Conservation (phyloP, 2,329 filamentous ascomycete species). For the Xylaria sp. region DNA sequence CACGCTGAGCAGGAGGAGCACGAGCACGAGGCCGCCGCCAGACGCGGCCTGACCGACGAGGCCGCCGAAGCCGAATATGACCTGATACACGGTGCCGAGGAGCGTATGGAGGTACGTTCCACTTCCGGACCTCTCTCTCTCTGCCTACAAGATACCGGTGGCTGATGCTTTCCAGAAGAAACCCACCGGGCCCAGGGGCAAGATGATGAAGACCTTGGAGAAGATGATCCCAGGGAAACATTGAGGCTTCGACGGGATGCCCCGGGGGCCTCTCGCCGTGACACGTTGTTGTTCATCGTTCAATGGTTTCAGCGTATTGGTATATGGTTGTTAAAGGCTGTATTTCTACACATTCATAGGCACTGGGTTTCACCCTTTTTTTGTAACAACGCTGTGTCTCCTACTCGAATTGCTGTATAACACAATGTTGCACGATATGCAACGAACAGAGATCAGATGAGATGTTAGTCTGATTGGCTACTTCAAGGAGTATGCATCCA, state of each 20-base stretch:
- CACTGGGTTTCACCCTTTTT: neutral
- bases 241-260: slow-evolving; percentile 8
- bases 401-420: neutral
- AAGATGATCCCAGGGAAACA: slow-evolving; percentile 33
- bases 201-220: slow-evolving; percentile 31
- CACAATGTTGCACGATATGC: too few species aligned
- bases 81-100: slow-evolving; percentile 35
- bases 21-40: slow-evolving; percentile 34
- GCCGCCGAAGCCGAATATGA: slow-evolving; percentile 35
- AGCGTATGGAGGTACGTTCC: slow-evolving; percentile 26
- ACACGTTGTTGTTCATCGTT: neutral
- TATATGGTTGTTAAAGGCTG: neutral
- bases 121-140: neutral
- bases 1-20: slow-evolving; percentile 38
- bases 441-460: too few species aligned
- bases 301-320: neutral
- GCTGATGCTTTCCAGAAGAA: slow-evolving; percentile 12
- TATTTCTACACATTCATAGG: neutral
- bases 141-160: neutral
- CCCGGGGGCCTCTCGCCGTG: neutral
- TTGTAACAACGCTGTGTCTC: neutral
- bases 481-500: too few species aligned
- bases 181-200: slow-evolving; percentile 14
- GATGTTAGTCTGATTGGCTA: too few species aligned
- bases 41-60: slow-evolving; percentile 33